phyloP scores from a whole-genome alignment of 164 flowering plant genomes.

The Tetrastigma voinierianum region DNA sequence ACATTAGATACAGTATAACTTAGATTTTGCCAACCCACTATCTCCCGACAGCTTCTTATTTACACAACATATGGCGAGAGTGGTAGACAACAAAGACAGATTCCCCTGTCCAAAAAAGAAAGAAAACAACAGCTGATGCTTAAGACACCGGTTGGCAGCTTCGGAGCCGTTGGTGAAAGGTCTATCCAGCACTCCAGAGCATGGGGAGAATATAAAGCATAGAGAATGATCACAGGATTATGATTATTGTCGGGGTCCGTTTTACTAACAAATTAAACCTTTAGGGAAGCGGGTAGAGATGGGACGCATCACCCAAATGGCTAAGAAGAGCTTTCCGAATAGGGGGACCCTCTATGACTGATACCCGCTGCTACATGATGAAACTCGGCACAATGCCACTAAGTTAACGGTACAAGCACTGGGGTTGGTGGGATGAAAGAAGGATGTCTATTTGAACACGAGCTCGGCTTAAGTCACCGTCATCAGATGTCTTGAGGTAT shows the following conservation, averaged over 20 bases:
- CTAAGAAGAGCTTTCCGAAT: constrained; percentile 91
- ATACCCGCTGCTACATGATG: constrained; percentile 88
- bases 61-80: constrained; percentile 23
- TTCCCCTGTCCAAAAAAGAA: neutral
- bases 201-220: constrained; percentile 91
- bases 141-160: too few species aligned
- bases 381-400: constrained; percentile 98
- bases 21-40: constrained; percentile 2
- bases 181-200: constrained; percentile 94
- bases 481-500: constrained; percentile 95
- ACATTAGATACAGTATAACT: constrained; percentile 15
- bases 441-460: constrained; percentile 91
- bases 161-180: constrained; percentile 53
- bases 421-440: constrained; percentile 97
- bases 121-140: constrained; percentile 74
- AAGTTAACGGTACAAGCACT: constrained; percentile 75
- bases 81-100: constrained; percentile 3
- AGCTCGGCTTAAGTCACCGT: constrained; percentile 91
- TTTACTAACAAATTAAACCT: constrained; percentile 88
- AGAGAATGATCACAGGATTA: constrained; percentile 92
- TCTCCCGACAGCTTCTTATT: constrained; percentile 18
- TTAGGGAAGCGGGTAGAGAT: constrained; percentile 94
- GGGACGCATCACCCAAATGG: constrained; percentile 94
- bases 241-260: constrained; percentile 90
- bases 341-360: constrained; percentile 99